phyloP scores from a whole-genome alignment of 2,329 filamentous ascomycete species.

The Tolypocladium inflatum region DNA sequence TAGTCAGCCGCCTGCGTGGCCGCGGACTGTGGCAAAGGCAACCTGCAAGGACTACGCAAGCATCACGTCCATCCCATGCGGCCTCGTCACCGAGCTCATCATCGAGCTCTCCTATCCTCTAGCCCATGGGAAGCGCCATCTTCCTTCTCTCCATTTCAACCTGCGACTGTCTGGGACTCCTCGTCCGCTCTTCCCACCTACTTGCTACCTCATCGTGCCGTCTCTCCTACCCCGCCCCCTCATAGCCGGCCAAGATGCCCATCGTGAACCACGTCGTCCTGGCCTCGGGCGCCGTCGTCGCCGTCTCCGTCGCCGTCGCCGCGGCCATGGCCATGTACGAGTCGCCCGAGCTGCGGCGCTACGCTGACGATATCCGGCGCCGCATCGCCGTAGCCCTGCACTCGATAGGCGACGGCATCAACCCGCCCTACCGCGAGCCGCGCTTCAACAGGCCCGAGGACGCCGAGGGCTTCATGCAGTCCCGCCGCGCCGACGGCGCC shows the following conservation, averaged over 20 bases:
- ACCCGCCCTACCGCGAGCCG: conserved; percentile 38
- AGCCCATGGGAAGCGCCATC: not conserved
- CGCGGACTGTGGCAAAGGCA: conserved; percentile 7
- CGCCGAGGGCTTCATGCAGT: conserved; percentile 52
- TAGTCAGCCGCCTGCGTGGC: not conserved
- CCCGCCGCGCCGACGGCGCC: conserved; percentile 29
- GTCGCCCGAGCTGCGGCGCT: conserved; percentile 52
- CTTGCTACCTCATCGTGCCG: not conserved
- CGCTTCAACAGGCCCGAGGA: conserved; percentile 58
- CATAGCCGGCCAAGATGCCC: conserved; percentile 32
- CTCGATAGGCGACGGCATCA: conserved; percentile 47
- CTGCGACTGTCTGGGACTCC: not conserved
- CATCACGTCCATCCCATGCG: not conserved
- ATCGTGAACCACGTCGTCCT: conserved; percentile 44
- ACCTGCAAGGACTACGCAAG: conserved; percentile 8
- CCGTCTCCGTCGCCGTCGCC: conserved; percentile 46
- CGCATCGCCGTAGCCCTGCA: conserved; percentile 52
- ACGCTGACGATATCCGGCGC: conserved; percentile 51
- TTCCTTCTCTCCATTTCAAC: not conserved
- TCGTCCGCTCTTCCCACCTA: not conserved
- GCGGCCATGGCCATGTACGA: conserved; percentile 54
- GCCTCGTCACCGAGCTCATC: conserved; percentile 1
- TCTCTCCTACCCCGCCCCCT: not conserved
- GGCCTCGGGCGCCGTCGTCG: conserved; percentile 48
- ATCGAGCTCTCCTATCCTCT: not conserved